Evolutionary conservation across 2,329 filamentous ascomycete genomes (phyloP), one percentile per base, ranked within the genome.

Genomic region (Graphilbum fragrans): DNA sequence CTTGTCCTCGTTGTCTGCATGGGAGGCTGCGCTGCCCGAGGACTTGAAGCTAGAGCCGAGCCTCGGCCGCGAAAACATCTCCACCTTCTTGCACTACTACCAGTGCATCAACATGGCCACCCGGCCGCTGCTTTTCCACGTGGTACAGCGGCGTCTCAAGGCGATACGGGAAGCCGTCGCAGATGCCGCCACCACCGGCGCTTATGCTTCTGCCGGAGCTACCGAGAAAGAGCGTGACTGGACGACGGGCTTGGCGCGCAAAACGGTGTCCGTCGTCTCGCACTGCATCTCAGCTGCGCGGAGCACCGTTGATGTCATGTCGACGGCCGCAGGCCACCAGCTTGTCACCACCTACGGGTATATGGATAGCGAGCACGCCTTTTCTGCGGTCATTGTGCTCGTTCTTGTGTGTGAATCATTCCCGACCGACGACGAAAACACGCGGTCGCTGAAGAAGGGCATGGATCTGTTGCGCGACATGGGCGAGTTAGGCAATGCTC

Each of bases 61-160:
- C 2, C 59, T 56, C 3, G 58, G 69, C 7, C 44, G 50, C n/a
- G 49, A 50, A 35, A 47, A 45, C 38, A 47, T 50, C 5, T 70
- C 67, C 2, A 68, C 66, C 4, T 65, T 70, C 41, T 53, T 72
- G 19, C 70, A 75, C 47, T 74, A 73, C 47, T 72, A 72, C 45
- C 70, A 72, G 35, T 74, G 71, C 50, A 65, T 74, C 49, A 72
- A 73, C 48, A 74, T 75, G 69, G 71, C 70, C 0, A 67, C 64
- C 1, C 58, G 71, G 5, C 71, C 71, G 1, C 54, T 74, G 20
- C 58, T 75, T 0, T 72, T 73, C 45, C 64, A 72, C 46, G 63
- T 74, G 3, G 67, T 72, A 8, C 66, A 71, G 50, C 60, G 61
- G 35, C 62, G 68, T 4, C 55, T 73, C 1, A 57, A 62, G 37